A percentile compares a stretch with the other conserved stretches of the same genome.
Evolutionary conservation across 2,329 filamentous ascomycete species (phyloP).

Genomic region (Neofusicoccum sp.): DNA sequence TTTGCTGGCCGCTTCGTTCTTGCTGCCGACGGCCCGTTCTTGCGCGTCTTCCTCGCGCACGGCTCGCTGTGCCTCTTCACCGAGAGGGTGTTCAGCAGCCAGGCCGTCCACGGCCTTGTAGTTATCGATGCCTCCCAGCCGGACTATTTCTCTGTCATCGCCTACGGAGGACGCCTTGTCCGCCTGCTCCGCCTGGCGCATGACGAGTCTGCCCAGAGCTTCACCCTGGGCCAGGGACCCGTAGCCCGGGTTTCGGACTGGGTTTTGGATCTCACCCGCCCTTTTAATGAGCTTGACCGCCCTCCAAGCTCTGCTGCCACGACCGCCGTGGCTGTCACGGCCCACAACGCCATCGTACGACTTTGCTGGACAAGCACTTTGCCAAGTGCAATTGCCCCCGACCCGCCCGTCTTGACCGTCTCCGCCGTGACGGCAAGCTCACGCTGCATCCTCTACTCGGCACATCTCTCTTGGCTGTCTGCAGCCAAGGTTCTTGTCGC

Average conservation of each 20-base stretch:
- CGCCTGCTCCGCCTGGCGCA: slow-evolving; percentile 39
- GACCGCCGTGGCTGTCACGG: slow-evolving; percentile 64
- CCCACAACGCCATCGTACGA: slow-evolving; percentile 79
- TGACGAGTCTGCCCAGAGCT: neutral
- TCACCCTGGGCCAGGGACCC: slow-evolving; percentile 1
- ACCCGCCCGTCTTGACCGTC: slow-evolving; percentile 33
- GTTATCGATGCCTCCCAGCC: slow-evolving; percentile 39
- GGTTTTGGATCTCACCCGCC: slow-evolving; percentile 34
- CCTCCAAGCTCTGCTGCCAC: slow-evolving; percentile 23
- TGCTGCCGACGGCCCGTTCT: slow-evolving; percentile 46
- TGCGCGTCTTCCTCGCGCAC: slow-evolving; percentile 42
- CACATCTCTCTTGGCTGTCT: slow-evolving; percentile 68
- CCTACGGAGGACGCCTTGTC: slow-evolving; percentile 51
- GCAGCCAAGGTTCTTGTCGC: slow-evolving; percentile 69
- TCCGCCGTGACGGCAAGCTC: slow-evolving; percentile 64
- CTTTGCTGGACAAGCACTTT: slow-evolving; percentile 10
- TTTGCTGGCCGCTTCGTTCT: slow-evolving; percentile 41
- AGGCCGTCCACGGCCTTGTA: slow-evolving; percentile 72
- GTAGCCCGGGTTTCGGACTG: slow-evolving; percentile 34
- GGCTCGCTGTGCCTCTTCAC: slow-evolving; percentile 31
- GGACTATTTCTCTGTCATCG: slow-evolving; percentile 27
- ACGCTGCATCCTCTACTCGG: slow-evolving; percentile 85
- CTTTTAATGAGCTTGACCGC: slow-evolving; percentile 8
- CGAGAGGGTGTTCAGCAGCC: slow-evolving; percentile 63
- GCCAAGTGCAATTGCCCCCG: slow-evolving; percentile 12